Evolutionary conservation across 2,329 filamentous ascomycete genomes (phyloP).

Genomic region (Aspergillus ibericus): DNA sequence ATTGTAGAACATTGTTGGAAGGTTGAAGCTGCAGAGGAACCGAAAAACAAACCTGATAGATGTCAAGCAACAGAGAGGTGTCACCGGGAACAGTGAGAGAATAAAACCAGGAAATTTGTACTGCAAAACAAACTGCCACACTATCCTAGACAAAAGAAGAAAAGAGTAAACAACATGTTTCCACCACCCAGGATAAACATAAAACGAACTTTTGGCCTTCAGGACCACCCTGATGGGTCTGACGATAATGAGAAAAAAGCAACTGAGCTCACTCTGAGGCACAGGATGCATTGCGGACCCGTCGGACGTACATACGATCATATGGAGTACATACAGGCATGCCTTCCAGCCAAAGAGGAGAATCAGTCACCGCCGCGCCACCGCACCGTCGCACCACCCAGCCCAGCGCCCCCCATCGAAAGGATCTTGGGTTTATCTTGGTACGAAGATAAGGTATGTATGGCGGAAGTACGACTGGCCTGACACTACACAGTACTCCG

Average conservation of each 20-base stretch:
- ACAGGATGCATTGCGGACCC: constrained; percentile 10
- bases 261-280: constrained; percentile 4
- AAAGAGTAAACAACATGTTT: neutral
- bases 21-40: neutral
- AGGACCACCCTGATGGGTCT: constrained; percentile 2
- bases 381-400: neutral
- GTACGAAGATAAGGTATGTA: neutral
- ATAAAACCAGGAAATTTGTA: no score
- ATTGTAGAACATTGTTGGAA: neutral
- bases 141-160: neutral
- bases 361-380: constrained; percentile 18
- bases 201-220: neutral
- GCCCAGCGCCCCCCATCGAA: neutral
- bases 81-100: neutral
- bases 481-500: no score
- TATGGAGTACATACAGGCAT: constrained; percentile 3
- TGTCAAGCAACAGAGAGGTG: neutral
- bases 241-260: constrained; percentile 9
- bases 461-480: neutral
- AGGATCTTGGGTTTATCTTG: neutral
- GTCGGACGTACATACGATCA: constrained; percentile 6
- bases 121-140: no score
- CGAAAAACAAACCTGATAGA: neutral
- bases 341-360: neutral
- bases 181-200: neutral